Conservation (phyloP, 139 green algal genomes). For the Closterium sp. region DNA sequence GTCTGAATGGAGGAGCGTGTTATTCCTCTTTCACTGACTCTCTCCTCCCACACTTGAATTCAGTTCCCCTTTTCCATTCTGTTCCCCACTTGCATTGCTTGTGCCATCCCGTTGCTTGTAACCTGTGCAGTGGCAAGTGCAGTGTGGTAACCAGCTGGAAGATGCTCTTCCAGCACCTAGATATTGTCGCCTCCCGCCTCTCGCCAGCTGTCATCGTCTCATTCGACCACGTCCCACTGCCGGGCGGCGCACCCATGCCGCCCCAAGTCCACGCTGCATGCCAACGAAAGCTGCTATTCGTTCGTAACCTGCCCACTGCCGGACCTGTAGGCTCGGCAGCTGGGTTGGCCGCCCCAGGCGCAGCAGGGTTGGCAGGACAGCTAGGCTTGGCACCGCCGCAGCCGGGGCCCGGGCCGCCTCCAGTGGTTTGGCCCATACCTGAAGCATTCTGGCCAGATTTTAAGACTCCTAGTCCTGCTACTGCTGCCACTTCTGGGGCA, state of each 20-base stretch:
- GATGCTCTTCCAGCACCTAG: conserved; percentile 29
- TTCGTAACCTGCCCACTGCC: neutral
- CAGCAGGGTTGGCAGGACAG: neutral
- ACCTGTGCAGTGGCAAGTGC: conserved; percentile 27
- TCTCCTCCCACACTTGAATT: neutral
- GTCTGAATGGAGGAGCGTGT: too few relatives aligned
- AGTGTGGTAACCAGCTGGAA: conserved; percentile 28
- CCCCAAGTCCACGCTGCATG: conserved; percentile 8
- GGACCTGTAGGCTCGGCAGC: neutral
- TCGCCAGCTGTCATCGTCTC: conserved; percentile 20
- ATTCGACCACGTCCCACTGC: conserved; percentile 17
- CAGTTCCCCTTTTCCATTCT: neutral
- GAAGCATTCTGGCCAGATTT: conserved; percentile 39
- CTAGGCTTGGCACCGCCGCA: neutral
- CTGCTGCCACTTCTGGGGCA: neutral
- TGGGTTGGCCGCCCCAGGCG: neutral
- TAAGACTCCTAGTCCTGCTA: neutral
- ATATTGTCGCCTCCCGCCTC: conserved; percentile 18
- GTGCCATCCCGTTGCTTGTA: neutral
- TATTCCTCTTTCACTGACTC: neutral
- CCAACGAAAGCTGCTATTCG: conserved; percentile 24
- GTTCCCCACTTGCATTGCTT: too few relatives aligned
- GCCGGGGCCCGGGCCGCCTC: too few relatives aligned
- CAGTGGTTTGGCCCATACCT: conserved; percentile 22
- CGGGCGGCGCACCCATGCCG: neutral